Evolutionary conservation across 257 asterid genomes (phyloP).

Genomic region (Ilex aquifolium): DNA sequence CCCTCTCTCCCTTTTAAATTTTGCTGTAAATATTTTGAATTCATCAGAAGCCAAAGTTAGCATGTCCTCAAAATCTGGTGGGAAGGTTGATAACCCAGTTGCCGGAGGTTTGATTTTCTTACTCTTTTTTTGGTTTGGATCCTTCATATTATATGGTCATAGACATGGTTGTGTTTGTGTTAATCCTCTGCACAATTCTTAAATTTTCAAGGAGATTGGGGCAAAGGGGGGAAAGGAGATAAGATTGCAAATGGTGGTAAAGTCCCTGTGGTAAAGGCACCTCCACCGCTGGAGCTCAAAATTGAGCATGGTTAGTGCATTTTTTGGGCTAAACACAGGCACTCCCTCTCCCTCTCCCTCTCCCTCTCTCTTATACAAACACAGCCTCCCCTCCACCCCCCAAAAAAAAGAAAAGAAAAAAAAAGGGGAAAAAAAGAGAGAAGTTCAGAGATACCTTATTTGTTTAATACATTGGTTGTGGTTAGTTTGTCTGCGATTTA

Average conservation of each 20-base stretch:
- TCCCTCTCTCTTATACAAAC: no score
- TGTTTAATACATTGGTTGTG: no score
- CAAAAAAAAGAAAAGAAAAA: no score
- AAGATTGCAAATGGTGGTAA: conserved; percentile 43
- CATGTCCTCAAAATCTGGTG: conserved; percentile 32
- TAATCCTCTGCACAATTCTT: neutral
- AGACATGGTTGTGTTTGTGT: no score
- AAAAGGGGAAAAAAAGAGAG: no score
- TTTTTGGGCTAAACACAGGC: no score
- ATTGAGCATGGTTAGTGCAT: conserved; percentile 48
- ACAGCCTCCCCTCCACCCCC: no score
- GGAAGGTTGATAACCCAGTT: conserved; percentile 31
- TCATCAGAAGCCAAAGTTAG: conserved; percentile 16
- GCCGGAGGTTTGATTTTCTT: conserved; percentile 31
- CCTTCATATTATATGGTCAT: conserved; percentile 8
- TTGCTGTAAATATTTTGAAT: conserved; percentile 24
- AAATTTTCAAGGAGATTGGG: conserved; percentile 25
- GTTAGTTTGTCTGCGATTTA: no score
- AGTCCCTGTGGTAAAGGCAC: conserved; percentile 40
- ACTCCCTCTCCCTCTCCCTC: no score
- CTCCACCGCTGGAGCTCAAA: conserved; percentile 39
- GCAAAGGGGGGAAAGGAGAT: conserved; percentile 59
- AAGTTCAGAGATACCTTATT: no score
- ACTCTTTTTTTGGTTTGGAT: neutral
- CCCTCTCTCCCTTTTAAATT: no score